These are phyloP conservation scores for Thermoascus crustaceus DNA, from an alignment of 2,329 filamentous ascomycete species.

Conservation along the genomic window DNA sequence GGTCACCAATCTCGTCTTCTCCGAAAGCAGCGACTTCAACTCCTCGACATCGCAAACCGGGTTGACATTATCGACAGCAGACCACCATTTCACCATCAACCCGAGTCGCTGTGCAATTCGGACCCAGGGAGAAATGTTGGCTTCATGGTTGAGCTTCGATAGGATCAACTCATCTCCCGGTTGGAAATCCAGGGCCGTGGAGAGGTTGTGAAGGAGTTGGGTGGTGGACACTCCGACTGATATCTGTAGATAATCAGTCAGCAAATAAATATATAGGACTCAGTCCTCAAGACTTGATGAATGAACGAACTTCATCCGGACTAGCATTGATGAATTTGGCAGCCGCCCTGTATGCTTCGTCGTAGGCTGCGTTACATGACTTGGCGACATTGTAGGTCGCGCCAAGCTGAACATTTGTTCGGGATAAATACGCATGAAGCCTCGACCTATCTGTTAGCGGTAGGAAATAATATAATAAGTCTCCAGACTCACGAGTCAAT, in stretches of 20 bases:
- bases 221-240: constrained; percentile 63
- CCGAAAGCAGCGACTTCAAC: constrained; percentile 51
- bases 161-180: constrained; percentile 60
- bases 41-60: constrained; percentile 52
- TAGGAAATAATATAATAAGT: too few species aligned
- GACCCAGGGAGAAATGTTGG: constrained; percentile 68
- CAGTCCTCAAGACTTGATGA: constrained; percentile 2
- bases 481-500: constrained; percentile 51
- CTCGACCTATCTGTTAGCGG: too few species aligned
- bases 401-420: constrained; percentile 67
- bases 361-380: constrained; percentile 52
- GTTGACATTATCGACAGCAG: constrained; percentile 41
- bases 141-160: constrained; percentile 67
- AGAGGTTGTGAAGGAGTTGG: constrained; percentile 66
- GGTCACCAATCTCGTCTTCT: constrained; percentile 60
- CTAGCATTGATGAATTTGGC: constrained; percentile 64
- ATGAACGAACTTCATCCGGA: constrained; percentile 54
- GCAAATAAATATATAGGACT: too few species aligned
- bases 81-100: constrained; percentile 64
- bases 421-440: constrained; percentile 57
- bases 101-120: constrained; percentile 55
- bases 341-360: constrained; percentile 54
- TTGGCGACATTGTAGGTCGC: constrained; percentile 58
- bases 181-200: constrained; percentile 45
- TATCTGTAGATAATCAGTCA: constrained; percentile 10